Conservation (phyloP, 2,329 filamentous ascomycete genomes). For the Fusarium luffae region DNA sequence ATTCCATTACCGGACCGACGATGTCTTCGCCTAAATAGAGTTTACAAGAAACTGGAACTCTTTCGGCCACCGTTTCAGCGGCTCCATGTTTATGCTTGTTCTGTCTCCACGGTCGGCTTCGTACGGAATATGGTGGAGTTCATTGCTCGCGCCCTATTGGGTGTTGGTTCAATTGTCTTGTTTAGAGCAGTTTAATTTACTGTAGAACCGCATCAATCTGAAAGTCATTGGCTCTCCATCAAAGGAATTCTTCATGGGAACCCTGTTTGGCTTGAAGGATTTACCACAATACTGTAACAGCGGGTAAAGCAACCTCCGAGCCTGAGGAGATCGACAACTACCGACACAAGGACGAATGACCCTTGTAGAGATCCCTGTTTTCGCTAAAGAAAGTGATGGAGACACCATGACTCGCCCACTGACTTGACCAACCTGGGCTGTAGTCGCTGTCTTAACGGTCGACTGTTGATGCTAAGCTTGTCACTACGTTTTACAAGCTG, state of each 20-base stretch:
- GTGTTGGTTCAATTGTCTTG: not conserved
- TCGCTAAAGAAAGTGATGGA: conserved; percentile 1
- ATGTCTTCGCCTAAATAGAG: not conserved
- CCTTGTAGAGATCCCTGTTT: not conserved
- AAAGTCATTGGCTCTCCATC: not conserved
- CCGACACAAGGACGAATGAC: not conserved
- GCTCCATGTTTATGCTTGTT: not conserved
- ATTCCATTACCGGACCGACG: not conserved
- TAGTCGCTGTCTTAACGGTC: not conserved
- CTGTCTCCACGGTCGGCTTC: not conserved
- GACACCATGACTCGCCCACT: conserved; percentile 7
- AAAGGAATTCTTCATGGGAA: not conserved
- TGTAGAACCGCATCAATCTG: not conserved
- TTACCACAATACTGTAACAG: not conserved
- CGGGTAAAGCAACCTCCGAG: conserved; percentile 22
- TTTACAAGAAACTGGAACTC: not conserved
- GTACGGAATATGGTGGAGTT: conserved; percentile 18
- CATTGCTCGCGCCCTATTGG: not conserved
- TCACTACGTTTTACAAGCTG: not conserved
- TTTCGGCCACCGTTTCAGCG: not conserved
- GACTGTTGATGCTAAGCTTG: not conserved
- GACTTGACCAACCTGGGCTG: not conserved
- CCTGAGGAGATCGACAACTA: conserved; percentile 23
- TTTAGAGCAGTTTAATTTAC: not conserved
- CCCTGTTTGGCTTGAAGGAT: not conserved